phyloP scores from a whole-genome alignment of 768 basidiomycete genomes.

The Pulveroboletus sp. region DNA sequence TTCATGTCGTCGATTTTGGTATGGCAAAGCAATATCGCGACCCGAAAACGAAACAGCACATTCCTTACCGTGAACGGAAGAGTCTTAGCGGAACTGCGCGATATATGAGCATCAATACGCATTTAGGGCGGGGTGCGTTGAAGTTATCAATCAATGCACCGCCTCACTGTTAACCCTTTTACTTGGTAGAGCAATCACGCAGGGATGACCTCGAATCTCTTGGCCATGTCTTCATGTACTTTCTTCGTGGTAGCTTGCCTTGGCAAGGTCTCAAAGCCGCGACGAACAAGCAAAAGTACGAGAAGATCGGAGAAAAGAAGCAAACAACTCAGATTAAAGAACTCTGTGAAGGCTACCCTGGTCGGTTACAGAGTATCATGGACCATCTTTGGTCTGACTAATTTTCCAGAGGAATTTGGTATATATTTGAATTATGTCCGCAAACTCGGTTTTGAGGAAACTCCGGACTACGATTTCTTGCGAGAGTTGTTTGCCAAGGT shows the following conservation, averaged over 20 bases:
- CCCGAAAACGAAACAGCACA: slow-evolving; percentile 99
- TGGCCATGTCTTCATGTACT: slow-evolving; percentile 99
- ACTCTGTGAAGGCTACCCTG: slow-evolving; percentile 92
- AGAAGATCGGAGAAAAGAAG: slow-evolving; percentile 99
- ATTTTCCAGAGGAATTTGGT: slow-evolving; percentile 83
- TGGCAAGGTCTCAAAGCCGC: slow-evolving; percentile 99
- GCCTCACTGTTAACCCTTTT: slow-evolving; percentile 1
- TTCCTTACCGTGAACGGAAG: slow-evolving; percentile 98
- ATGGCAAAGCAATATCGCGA: slow-evolving; percentile 99
- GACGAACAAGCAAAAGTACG: slow-evolving; percentile 99
- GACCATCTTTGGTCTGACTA: slow-evolving; percentile 7
- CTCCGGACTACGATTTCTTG: slow-evolving; percentile 98
- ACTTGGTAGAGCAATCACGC: slow-evolving; percentile 72
- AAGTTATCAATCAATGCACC: background rate
- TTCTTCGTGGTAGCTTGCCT: slow-evolving; percentile 91
- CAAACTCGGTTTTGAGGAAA: slow-evolving; percentile 98
- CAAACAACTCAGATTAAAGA: slow-evolving; percentile 98
- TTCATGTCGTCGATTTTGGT: slow-evolving; percentile 97
- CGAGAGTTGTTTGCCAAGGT: slow-evolving; percentile 94
- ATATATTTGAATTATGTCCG: slow-evolving; percentile 99
- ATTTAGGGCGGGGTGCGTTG: slow-evolving; percentile 84
- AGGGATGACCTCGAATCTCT: slow-evolving; percentile 98
- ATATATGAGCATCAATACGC: slow-evolving; percentile 99
- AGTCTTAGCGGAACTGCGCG: slow-evolving; percentile 95
- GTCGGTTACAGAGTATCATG: slow-evolving; percentile 40